phyloP scores from a whole-genome alignment of 2,329 filamentous ascomycete species.

The Fusarium sacchari region DNA sequence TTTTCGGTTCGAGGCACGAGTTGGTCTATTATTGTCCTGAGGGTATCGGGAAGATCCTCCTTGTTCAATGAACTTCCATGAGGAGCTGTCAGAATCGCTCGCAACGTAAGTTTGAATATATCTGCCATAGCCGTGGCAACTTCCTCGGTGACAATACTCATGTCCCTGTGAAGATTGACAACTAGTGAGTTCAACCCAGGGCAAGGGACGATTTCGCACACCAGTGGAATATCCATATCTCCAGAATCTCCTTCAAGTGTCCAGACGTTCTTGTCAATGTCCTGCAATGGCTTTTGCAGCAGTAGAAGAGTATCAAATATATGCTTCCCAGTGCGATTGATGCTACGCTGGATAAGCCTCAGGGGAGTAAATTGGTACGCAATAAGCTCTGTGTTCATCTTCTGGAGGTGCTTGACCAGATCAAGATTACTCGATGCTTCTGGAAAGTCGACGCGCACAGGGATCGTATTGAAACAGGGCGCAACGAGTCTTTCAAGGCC shows the following conservation, averaged over 20 bases:
- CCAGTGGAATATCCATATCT: conserved; percentile 78
- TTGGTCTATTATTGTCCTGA: conserved; percentile 30
- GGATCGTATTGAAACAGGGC: conserved; percentile 92
- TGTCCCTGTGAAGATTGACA: conserved; percentile 71
- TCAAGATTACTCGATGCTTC: conserved; percentile 61
- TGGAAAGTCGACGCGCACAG: conserved; percentile 69
- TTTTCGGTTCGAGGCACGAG: conserved; percentile 38
- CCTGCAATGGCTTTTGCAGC: conserved; percentile 72
- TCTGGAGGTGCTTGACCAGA: conserved; percentile 69
- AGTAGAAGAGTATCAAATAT: conserved; percentile 86
- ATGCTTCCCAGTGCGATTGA: conserved; percentile 54
- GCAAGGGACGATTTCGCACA: conserved; percentile 77
- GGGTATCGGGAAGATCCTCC: conserved; percentile 35
- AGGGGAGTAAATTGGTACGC: conserved; percentile 80
- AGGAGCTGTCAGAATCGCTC: conserved; percentile 41
- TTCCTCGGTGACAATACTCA: conserved; percentile 50
- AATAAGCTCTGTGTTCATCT: conserved; percentile 68
- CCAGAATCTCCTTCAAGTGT: conserved; percentile 65
- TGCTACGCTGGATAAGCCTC: conserved; percentile 71
- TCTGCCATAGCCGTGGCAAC: conserved; percentile 45
- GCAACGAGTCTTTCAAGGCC: conserved; percentile 79
- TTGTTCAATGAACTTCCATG: conserved; percentile 37
- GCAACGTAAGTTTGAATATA: conserved; percentile 46
- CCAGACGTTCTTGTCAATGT: conserved; percentile 67
- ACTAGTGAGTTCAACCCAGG: conserved; percentile 60